Base-by-base conservation (phyloP, 2,329 filamentous ascomycete genomes). In the Dothiorella sarmentorum region DNA sequence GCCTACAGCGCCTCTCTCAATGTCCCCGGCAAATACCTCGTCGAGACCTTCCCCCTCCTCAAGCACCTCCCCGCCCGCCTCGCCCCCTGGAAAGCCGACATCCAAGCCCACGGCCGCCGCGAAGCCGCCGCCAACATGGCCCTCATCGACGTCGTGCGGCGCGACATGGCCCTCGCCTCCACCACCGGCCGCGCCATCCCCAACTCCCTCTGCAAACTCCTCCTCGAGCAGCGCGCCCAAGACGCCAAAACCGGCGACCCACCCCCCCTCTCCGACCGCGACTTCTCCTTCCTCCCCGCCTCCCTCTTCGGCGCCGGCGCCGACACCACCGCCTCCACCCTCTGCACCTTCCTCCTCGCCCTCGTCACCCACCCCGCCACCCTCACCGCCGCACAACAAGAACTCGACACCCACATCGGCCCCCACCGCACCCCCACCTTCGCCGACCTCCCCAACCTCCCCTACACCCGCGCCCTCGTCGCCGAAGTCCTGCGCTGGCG, bases 261-360 rank as follows among this genome's bases (percentile, higher is more conserved):
- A n/a, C n/a, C n/a, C 27, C 56, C 6, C 10, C 69, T 81, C 43
- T 72, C 73, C 0, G 69, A 73, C 15, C 70, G 70, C 11, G 70
- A 79, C 61, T 72, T 79, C 58, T 73, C 74, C 3, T 79, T 76
- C 64, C 70, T 78, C 5, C 71, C 76, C 1, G 75, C 73, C 2
- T 73, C 71, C 0, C 67, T 80, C 6, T 78, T 78, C 59, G 79
- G 79, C 26, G 80, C 78, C 10, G 76, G 80, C 26, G 80, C 73
- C 4, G 80, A 82, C 61, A 82, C 80, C 0, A 81, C 78, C 0
- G 75, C 78, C 0, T 76, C 74, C 13, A 79, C 76, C 0, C 69
- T 82, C 18, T 77, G 76, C 60, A 75, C 73, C 15, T 79, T 75
- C 68, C 77, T 84, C 63, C 59, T 82, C 62, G 66, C 82, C 58